A percentile compares a stretch with the other conserved stretches of the same genome.
Conservation (phyloP, 306 rosid species). For the Prinsepia uniflora region DNA sequence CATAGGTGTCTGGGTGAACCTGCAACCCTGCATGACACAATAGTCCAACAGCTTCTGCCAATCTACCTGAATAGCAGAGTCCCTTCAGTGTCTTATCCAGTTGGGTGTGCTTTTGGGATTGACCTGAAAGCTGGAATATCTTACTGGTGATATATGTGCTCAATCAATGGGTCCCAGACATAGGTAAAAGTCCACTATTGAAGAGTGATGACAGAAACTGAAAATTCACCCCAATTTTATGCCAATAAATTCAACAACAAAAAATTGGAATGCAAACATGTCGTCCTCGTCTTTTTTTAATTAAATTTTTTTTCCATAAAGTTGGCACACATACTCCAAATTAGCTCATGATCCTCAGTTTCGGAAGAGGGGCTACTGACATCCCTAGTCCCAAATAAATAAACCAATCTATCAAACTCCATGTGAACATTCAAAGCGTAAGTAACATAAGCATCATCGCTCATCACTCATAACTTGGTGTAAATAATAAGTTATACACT, state of each 20-base stretch:
- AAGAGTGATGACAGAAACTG: conserved; percentile 7
- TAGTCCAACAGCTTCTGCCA: conserved; percentile 50
- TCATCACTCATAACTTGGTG: neutral
- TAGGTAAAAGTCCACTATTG: conserved; percentile 18
- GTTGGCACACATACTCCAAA: neutral
- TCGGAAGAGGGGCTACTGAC: neutral
- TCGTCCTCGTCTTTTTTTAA: neutral
- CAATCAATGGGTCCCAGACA: conserved; percentile 25
- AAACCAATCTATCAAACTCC: neutral
- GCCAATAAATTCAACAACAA: neutral
- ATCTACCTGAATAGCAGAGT: conserved; percentile 59
- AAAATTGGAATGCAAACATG: neutral
- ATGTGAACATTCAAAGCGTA: neutral
- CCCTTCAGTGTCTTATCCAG: conserved; percentile 46
- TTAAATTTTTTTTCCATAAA: neutral
- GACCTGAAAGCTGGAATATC: conserved; percentile 80
- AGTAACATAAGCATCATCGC: neutral
- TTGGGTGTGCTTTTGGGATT: conserved; percentile 29
- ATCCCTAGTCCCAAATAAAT: neutral
- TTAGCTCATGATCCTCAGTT: too few species aligned
- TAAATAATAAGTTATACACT: neutral
- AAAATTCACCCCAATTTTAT: conserved; percentile 1
- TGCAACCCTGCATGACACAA: conserved; percentile 43
- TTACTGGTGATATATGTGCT: conserved; percentile 34
- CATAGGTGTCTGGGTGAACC: conserved; percentile 42